phyloP scores from a whole-genome alignment of 129 eudicot species.

The Scalesia atractyloides region DNA sequence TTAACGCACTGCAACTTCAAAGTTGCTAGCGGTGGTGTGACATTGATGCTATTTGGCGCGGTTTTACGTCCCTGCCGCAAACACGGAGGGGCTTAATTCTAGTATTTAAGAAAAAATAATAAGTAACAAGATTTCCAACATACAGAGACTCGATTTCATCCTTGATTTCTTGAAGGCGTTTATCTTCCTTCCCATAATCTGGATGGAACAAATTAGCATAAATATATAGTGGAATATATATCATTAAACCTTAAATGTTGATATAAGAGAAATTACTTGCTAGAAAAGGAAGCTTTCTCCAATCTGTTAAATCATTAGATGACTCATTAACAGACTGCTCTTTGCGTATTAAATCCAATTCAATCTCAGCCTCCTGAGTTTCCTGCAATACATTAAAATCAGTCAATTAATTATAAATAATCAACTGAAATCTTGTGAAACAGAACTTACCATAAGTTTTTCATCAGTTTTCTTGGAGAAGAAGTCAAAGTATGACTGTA shows the following conservation, averaged over 20 bases:
- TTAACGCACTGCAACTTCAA: too few species aligned
- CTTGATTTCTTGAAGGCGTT: conserved; percentile 78
- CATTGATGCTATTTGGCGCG: too few species aligned
- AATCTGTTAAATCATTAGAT: conserved; percentile 46
- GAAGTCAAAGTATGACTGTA: conserved; percentile 70
- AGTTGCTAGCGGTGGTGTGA: too few species aligned
- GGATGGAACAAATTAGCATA: conserved; percentile 25
- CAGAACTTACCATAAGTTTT: conserved; percentile 58
- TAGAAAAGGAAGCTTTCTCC: conserved; percentile 54
- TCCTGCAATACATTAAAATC: conserved; percentile 49
- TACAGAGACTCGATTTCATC: conserved; percentile 73
- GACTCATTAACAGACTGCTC: conserved; percentile 49
- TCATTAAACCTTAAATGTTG: conserved; percentile 5
- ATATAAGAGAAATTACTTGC: conserved; percentile 41
- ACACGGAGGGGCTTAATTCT: too few species aligned
- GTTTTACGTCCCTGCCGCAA: too few species aligned
- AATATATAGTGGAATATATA: conserved; percentile 8
- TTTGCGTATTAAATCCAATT: conserved; percentile 72
- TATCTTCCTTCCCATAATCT: conserved; percentile 64
- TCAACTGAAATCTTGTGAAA: neutral
- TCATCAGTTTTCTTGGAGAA: conserved; percentile 71
- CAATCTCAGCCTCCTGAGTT: conserved; percentile 90
- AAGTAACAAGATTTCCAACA: conserved; percentile 26
- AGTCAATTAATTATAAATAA: conserved; percentile 10
- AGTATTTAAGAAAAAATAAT: neutral